Evolutionary conservation across 176 grass and related monocot genomes (phyloP), one percentile per base, ranked within the genome.

Genomic region (Neostapfia colusana): DNA sequence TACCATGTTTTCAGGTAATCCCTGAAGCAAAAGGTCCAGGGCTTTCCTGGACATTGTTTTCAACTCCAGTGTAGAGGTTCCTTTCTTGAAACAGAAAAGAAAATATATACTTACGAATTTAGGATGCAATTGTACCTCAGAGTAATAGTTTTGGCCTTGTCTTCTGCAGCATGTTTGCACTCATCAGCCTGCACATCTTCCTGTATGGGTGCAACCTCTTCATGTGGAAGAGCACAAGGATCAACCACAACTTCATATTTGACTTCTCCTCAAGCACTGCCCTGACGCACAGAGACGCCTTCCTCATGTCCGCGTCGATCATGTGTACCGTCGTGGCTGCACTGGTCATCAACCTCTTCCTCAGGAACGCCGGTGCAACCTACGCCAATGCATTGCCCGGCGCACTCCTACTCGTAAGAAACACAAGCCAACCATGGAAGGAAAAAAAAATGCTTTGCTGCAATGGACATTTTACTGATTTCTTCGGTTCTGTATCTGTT

Each of bases 211-310:
- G 95, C 87, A 94, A 98, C 65, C 75, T 98, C 14, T 88, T 90
- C 73, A 76, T 90, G 82, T 98, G 95, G 95, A 94, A 87, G 77
- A 79, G 65, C 58, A 92, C 90, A 26, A 65, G 95, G 77, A 98
- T 98, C 43, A 98, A 85, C 73, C 39, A 84, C 65, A 98, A 98
- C 27, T 98, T 94, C 89, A 95, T 98, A 49, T 98, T 98, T 2
- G 91, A 94, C 21, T 92, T 98, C 70, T 76, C 83, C 10, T 65
- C 85, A 0, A 90, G 27, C 69, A 94, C 95, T 0, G 95, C 91
- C 55, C 79, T 98, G 7, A 94, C 86, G 12, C 87, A 94, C 77
- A 53, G 91, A 14, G 95, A 95, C 18, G 89, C 95, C 37, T 98
- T 94, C 79, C 95, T 98, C 64, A 86, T 98, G 56, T 90, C 91